phyloP scores from a whole-genome alignment of 2,329 filamentous ascomycete genomes.

The Colletotrichum sp. region DNA sequence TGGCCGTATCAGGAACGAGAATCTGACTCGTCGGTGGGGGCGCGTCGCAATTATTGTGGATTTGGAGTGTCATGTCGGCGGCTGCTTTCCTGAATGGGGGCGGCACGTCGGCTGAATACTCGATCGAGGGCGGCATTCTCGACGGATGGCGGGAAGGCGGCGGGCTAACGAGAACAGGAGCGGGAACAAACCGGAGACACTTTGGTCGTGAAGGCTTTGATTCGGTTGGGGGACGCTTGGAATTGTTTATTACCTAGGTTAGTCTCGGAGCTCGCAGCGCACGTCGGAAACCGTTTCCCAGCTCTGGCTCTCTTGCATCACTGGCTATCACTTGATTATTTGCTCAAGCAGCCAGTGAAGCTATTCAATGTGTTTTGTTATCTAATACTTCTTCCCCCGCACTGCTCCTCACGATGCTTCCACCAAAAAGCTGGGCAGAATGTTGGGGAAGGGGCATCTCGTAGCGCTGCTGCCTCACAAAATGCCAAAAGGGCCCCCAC shows the following conservation, averaged over 20 bases:
- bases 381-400: not conserved
- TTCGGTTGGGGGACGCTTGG: not conserved
- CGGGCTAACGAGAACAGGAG: not conserved
- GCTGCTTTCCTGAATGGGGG: not conserved
- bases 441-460: not conserved
- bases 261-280: not conserved
- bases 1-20: not conserved
- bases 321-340: rapidly evolving
- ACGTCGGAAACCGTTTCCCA: not conserved
- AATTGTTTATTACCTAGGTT: not conserved
- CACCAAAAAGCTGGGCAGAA: not conserved
- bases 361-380: not conserved
- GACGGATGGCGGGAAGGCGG: not conserved
- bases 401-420: not conserved
- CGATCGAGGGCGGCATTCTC: not conserved
- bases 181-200: not conserved
- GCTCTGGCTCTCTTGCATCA: not conserved
- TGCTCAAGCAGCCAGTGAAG: not conserved
- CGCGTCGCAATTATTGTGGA: not conserved
- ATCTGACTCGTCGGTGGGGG: conserved; percentile 8
- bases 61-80: not conserved
- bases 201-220: not conserved
- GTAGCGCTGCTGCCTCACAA: not conserved
- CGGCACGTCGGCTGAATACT: not conserved
- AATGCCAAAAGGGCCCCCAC: not conserved